These are phyloP conservation scores for Wickerhamiella occidentalis DNA, from an alignment of 805 yeast genomes.

Conservation along the genomic window DNA sequence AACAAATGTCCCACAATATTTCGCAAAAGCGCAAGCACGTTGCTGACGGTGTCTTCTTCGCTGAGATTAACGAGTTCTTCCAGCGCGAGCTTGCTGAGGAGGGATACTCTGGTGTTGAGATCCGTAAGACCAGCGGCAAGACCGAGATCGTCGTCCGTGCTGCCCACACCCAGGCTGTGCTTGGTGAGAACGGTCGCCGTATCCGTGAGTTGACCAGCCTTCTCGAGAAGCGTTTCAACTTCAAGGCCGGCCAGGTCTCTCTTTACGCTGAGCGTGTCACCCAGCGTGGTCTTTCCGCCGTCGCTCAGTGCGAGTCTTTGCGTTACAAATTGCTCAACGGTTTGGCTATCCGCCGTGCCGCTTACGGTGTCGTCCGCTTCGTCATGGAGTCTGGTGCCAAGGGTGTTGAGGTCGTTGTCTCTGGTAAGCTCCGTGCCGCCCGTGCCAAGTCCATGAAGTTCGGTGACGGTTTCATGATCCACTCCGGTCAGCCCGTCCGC, in stretches of 20 bases:
- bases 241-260: constrained; percentile 83
- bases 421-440: constrained; percentile 99
- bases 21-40: constrained; percentile 99
- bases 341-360: constrained; percentile 99
- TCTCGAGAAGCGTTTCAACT: constrained; percentile 97
- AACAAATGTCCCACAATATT: constrained; percentile 34
- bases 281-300: constrained; percentile 99
- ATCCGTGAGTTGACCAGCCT: constrained; percentile 96
- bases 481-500: constrained; percentile 99
- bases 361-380: constrained; percentile 99
- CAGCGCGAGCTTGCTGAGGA: constrained; percentile 99
- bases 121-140: constrained; percentile 95
- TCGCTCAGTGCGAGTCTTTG: constrained; percentile 98
- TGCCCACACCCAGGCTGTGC: constrained; percentile 94
- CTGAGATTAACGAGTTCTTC: constrained; percentile 99
- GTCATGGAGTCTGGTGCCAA: constrained; percentile 99
- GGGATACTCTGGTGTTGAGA: constrained; percentile 99
- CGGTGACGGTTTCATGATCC: constrained; percentile 99
- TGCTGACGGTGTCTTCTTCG: constrained; percentile 99
- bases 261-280: constrained; percentile 98
- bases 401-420: constrained; percentile 99
- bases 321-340: constrained; percentile 97
- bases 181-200: constrained; percentile 99
- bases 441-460: constrained; percentile 99
- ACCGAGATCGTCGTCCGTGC: constrained; percentile 98